Conservation (phyloP, 2,329 filamentous ascomycete genomes). For the Colletotrichum orbiculare region DNA sequence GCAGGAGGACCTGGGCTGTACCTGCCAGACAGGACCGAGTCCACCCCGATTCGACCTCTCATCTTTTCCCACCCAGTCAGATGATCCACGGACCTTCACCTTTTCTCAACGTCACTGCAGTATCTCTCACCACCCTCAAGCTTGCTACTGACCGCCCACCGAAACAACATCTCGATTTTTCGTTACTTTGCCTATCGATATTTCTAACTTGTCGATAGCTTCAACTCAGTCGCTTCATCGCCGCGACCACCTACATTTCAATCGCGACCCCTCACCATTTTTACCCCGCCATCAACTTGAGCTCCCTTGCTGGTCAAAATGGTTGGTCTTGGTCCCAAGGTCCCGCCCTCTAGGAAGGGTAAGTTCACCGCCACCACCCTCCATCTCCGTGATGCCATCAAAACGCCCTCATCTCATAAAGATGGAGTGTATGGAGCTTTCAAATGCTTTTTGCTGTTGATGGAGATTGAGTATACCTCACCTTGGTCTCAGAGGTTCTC, state of each 20-base stretch:
- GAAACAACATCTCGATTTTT: slow-evolving; percentile 4
- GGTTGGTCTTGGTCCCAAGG: slow-evolving; percentile 63
- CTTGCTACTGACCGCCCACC: slow-evolving; percentile 13
- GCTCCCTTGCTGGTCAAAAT: slow-evolving; percentile 49
- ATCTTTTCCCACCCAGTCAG: slow-evolving; percentile 28
- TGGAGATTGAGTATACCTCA: slow-evolving; percentile 18
- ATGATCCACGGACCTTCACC: slow-evolving; percentile 33
- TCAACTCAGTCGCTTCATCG: not conserved
- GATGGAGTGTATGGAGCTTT: slow-evolving; percentile 18
- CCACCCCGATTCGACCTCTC: slow-evolving; percentile 23
- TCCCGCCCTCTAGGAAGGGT: slow-evolving; percentile 73
- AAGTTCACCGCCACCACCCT: slow-evolving; percentile 51
- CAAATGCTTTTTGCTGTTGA: slow-evolving; percentile 1
- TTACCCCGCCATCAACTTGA: slow-evolving; percentile 45
- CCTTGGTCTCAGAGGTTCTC: slow-evolving; percentile 3
- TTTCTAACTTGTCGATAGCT: not conserved
- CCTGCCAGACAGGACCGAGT: slow-evolving; percentile 14
- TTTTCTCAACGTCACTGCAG: slow-evolving; percentile 33
- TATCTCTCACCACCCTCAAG: slow-evolving; percentile 16
- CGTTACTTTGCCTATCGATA: not conserved
- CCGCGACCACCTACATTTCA: slow-evolving; percentile 9
- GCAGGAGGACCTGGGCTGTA: not conserved
- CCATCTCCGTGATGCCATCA: slow-evolving; percentile 21
- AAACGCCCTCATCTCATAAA: not conserved
- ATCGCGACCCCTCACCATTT: slow-evolving; percentile 35